A percentile compares a stretch with the other conserved stretches of the same genome.
Conservation (phyloP, 1,284 basidiomycete genomes). For the Testicularia cyperi region DNA sequence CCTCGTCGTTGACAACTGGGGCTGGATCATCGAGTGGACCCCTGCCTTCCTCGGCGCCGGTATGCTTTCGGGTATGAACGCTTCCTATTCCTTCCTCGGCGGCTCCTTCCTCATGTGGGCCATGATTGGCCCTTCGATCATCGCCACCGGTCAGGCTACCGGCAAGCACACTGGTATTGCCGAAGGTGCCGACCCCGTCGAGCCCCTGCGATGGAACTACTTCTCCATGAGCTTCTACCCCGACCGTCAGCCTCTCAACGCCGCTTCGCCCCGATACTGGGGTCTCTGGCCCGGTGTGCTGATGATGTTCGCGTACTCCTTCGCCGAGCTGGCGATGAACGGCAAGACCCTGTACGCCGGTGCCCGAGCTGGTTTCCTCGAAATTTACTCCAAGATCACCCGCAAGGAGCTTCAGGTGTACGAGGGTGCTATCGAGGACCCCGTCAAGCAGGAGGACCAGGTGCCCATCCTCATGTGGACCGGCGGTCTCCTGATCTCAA, state of each 20-base stretch:
- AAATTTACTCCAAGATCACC: constrained; percentile 24
- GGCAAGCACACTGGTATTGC: constrained; percentile 17
- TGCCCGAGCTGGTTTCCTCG: constrained; percentile 41
- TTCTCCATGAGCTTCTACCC: constrained; percentile 39
- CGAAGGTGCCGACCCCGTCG: constrained; percentile 1
- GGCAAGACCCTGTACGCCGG: constrained; percentile 53
- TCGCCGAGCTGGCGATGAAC: constrained; percentile 57
- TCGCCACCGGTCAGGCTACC: constrained; percentile 56
- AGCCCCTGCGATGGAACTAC: constrained; percentile 35
- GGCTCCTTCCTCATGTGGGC: constrained; percentile 69
- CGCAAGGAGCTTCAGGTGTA: constrained; percentile 20
- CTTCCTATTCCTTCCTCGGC: constrained; percentile 69
- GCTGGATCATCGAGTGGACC: constrained; percentile 63
- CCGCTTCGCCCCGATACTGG: constrained; percentile 71
- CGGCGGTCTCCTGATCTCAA: constrained; percentile 64
- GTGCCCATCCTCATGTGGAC: constrained; percentile 68
- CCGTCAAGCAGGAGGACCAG: constrained; percentile 63
- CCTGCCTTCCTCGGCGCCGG: constrained; percentile 72
- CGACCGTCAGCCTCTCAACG: constrained; percentile 33
- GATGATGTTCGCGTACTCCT: constrained; percentile 61
- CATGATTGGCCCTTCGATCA: constrained; percentile 68
- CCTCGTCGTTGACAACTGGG: constrained; percentile 66
- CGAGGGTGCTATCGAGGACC: constrained; percentile 40
- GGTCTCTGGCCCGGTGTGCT: constrained; percentile 70
- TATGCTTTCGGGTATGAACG: constrained; percentile 70